Conservation (phyloP, 352 stramenopile genomes). For the Phytophthora agathidicida region DNA sequence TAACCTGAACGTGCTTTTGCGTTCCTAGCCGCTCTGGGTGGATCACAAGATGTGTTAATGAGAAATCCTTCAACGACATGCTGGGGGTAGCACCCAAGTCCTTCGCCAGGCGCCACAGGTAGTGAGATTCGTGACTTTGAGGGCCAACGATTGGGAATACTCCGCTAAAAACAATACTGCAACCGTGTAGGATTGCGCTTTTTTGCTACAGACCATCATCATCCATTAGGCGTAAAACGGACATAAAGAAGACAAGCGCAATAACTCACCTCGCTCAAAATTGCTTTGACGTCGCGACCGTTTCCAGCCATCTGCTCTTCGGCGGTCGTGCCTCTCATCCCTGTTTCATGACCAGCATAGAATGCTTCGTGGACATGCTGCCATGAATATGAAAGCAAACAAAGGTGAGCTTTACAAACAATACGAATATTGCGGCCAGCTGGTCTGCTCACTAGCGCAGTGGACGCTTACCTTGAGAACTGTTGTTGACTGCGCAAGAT, state of each 20-base stretch:
- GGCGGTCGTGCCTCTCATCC: constrained; percentile 52
- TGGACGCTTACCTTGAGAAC: constrained; percentile 56
- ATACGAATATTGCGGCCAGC: not conserved
- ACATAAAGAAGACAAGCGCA: not conserved
- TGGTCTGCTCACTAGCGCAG: not conserved
- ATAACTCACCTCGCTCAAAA: constrained; percentile 59
- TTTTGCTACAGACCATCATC: constrained; percentile 55
- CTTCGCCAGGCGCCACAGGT: constrained; percentile 77
- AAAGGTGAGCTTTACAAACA: not conserved
- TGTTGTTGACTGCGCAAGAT: constrained; percentile 57
- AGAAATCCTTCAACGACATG: constrained; percentile 74
- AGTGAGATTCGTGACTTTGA: constrained; percentile 66
- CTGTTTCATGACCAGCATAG: constrained; percentile 53
- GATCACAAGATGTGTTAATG: constrained; percentile 86
- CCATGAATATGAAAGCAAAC: not conserved
- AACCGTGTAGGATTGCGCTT: constrained; percentile 63
- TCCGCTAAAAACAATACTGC: constrained; percentile 82
- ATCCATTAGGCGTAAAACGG: constrained; percentile 2
- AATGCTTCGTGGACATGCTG: constrained; percentile 71
- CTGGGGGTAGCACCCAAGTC: constrained; percentile 74
- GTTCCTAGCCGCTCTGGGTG: constrained; percentile 80
- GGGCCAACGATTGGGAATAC: constrained; percentile 71
- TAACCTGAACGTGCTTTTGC: constrained; percentile 78
- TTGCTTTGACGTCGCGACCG: constrained; percentile 69
- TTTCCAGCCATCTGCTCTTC: constrained; percentile 78